Base-by-base conservation (phyloP, 192 early-diverging fungal genomes). In the Obelidium mucronatum region DNA sequence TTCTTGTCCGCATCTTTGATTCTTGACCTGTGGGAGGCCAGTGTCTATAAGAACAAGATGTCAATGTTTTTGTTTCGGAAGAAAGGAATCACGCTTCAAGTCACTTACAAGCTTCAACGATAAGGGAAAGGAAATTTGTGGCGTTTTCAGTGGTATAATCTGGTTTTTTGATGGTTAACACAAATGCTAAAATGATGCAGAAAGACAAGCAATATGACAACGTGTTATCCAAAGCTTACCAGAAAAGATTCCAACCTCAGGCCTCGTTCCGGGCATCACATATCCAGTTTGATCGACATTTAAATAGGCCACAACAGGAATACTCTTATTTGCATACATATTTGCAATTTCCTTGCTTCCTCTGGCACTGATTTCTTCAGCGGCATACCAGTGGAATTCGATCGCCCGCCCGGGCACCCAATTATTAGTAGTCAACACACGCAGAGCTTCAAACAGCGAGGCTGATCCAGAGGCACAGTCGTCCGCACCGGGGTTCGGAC, bases 311-410 rank as follows among this genome's bases (percentile, higher is more conserved):
- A 80, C 54, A 36, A 75, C 79, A 19, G 33, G 42, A 11, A 44
- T 35, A 22, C 63, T 63, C 30, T 40, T 40, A 5, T 59, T 72
- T 4, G 79, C 79, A 71, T 80, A 80, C n/a, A 24, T 33, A 24
- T 48, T 60, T 17, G 79, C 79, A 65, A 80, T 56, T 33, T 75
- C 93, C 79, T 93, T 91, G 36, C 90, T 91, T 24, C 95, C 94
- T 63, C 93, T 81, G 3, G 95, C 81, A 52, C 93, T 94, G 60
- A 83, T 92, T 82, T 95, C 94, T 83, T 96, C 93, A 67, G 87
- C 95, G 54, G 93, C 91, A 77, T 96, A 95, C 93, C 93, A 95
- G 82, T 97, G 94, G 86, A 95, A 95, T 75, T 96, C 95, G 30
- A 96, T 93, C 40, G 94, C 85, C 59, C 89, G 75, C 19, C 84